These are phyloP conservation scores for Crucihimalaya himalaica DNA, from an alignment of 345 rosid species.

Conservation along the genomic window DNA sequence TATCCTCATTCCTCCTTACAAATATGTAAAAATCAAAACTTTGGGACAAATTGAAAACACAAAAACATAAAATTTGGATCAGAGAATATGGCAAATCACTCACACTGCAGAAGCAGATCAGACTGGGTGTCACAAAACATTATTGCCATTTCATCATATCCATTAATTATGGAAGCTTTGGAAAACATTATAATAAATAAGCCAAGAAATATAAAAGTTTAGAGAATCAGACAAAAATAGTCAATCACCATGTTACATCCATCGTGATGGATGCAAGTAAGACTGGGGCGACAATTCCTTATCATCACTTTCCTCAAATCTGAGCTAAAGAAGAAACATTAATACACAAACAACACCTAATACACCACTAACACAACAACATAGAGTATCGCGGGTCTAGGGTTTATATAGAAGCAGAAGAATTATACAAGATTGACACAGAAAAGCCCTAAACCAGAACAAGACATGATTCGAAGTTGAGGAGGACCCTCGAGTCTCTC, in stretches of 20 bases:
- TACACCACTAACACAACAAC: not conserved
- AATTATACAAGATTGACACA: not conserved
- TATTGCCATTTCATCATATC: constrained; percentile 44
- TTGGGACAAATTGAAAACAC: not conserved
- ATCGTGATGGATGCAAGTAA: constrained; percentile 48
- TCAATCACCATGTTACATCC: too few relatives aligned
- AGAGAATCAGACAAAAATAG: constrained; percentile 33
- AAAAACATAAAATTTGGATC: constrained; percentile 21
- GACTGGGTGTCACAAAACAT: constrained; percentile 64
- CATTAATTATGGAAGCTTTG: not conserved
- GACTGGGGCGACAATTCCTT: constrained; percentile 62
- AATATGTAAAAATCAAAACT: not conserved
- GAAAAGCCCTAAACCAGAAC: not conserved
- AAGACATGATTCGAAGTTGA: not conserved
- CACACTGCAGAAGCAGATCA: constrained; percentile 48
- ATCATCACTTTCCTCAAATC: not conserved
- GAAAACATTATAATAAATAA: not conserved
- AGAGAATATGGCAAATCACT: constrained; percentile 41
- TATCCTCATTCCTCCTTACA: constrained; percentile 61
- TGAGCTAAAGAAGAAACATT: not conserved
- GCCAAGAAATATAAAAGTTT: not conserved
- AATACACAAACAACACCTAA: not conserved
- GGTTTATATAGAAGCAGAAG: not conserved
- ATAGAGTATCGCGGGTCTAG: not conserved
- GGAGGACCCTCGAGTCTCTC: not conserved